phyloP scores from a whole-genome alignment of 768 basidiomycete species.

The Chiua virens region DNA sequence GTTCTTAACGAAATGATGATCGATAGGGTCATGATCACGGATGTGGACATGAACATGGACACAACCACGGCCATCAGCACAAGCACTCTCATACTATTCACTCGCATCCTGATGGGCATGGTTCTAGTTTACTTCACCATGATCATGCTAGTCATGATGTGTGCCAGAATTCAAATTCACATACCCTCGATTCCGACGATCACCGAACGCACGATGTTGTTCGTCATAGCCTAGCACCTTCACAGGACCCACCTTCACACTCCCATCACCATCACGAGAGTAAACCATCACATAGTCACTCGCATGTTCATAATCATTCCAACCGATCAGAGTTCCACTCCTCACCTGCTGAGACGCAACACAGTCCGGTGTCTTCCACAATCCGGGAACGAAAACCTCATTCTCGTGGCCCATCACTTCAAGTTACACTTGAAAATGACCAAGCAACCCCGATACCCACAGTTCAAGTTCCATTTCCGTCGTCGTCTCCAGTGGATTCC shows the following conservation, averaged over 20 bases:
- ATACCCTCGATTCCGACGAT: conserved; percentile 8
- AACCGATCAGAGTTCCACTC: conserved; percentile 18
- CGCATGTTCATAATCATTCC: conserved; percentile 31
- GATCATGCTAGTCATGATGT: conserved; percentile 22
- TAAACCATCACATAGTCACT: conserved; percentile 23
- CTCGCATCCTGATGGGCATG: conserved; percentile 32
- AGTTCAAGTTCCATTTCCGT: conserved; percentile 26
- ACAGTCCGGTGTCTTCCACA: conserved; percentile 10
- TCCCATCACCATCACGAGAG: conserved; percentile 22
- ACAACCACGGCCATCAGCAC: conserved; percentile 18
- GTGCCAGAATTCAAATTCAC: conserved; percentile 14
- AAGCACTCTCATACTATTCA: conserved; percentile 38
- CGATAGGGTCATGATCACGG: conserved; percentile 21
- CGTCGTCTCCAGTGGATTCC: conserved; percentile 36
- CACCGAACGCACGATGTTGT: conserved; percentile 7
- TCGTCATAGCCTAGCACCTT: conserved; percentile 13
- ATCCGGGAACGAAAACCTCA: conserved; percentile 36
- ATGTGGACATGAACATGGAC: conserved; percentile 9
- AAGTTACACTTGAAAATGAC: conserved; percentile 31
- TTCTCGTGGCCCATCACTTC: conserved; percentile 42
- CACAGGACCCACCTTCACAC: conserved; percentile 28
- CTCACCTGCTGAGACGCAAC: conserved; percentile 8
- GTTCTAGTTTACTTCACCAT: conserved; percentile 13
- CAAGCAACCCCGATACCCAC: conserved; percentile 17
- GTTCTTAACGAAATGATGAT: neutral